A percentile compares a stretch with the other conserved stretches of the same genome.
Conservation (phyloP, 768 basidiomycete species). For the Lactifluus echinatus region DNA sequence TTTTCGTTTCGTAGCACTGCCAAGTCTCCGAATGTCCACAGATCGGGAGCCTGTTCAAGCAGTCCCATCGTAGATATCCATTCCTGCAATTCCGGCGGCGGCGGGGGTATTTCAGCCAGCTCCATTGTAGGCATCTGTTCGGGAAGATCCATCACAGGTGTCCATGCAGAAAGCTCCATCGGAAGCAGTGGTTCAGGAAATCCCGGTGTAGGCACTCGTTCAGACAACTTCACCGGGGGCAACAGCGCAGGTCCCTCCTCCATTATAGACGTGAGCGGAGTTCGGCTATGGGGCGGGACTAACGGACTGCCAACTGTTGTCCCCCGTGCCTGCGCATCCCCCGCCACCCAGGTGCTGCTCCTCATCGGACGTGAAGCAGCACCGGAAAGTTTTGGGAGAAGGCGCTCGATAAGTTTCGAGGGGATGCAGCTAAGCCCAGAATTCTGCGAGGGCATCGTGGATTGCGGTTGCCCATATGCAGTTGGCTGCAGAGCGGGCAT, state of each 20-base stretch:
- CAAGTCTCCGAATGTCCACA: neutral
- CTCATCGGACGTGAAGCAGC: neutral
- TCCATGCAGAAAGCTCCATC: neutral
- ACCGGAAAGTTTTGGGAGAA: neutral
- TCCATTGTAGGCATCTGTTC: neutral
- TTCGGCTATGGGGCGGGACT: neutral
- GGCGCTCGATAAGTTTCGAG: neutral
- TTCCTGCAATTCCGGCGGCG: neutral
- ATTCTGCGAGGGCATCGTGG: neutral
- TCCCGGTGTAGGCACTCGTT: neutral
- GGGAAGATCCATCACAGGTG: neutral
- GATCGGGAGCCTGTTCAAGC: no score
- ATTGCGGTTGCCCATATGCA: neutral
- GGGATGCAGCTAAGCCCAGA: neutral
- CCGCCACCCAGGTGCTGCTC: neutral
- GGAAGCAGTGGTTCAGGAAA: neutral
- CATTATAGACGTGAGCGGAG: neutral
- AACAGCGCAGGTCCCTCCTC: neutral
- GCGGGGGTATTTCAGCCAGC: neutral
- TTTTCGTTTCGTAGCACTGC: neutral
- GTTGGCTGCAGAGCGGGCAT: neutral
- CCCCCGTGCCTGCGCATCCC: neutral
- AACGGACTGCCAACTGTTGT: neutral
- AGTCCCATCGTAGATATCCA: neutral
- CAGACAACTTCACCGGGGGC: neutral